These are phyloP conservation scores for Nakazawaea sp. DNA, from an alignment of 805 yeast genomes.

Conservation along the genomic window DNA sequence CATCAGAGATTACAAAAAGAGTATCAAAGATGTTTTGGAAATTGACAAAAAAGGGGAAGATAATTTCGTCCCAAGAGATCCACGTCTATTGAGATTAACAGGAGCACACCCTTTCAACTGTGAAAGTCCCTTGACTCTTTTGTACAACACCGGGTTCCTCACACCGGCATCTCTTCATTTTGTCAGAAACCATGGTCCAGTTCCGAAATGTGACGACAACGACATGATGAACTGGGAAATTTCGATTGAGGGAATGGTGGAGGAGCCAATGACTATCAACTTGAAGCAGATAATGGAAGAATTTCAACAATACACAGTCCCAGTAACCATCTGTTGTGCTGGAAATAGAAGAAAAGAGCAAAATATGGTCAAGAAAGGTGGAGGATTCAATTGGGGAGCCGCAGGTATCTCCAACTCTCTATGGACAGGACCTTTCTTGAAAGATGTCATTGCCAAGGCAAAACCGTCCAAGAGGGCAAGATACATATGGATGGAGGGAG, in stretches of 20 bases:
- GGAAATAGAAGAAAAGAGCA: slow-evolving; percentile 29
- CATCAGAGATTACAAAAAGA: slow-evolving; percentile 6
- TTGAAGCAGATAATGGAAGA: slow-evolving; percentile 18
- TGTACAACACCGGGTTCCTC: slow-evolving; percentile 23
- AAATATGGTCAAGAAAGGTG: slow-evolving; percentile 25
- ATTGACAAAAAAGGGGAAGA: slow-evolving; percentile 24
- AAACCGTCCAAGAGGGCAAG: slow-evolving; percentile 21
- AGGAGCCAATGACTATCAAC: slow-evolving; percentile 19
- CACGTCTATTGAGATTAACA: slow-evolving; percentile 22
- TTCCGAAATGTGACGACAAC: slow-evolving; percentile 18
- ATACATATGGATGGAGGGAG: slow-evolving; percentile 28
- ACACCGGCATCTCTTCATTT: slow-evolving; percentile 25
- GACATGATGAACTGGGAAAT: slow-evolving; percentile 22
- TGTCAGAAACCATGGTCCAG: slow-evolving; percentile 30
- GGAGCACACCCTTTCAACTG: slow-evolving; percentile 28
- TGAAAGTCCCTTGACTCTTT: slow-evolving; percentile 23
- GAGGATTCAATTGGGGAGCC: slow-evolving; percentile 30
- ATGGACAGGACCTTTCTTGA: slow-evolving; percentile 27
- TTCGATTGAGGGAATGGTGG: slow-evolving; percentile 23
- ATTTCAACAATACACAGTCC: slow-evolving; percentile 24
- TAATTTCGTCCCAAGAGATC: slow-evolving; percentile 23
- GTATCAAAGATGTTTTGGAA: slow-evolving; percentile 16
- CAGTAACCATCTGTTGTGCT: slow-evolving; percentile 28
- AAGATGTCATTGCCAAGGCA: slow-evolving; percentile 21
- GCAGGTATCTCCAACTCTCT: slow-evolving; percentile 26